These are phyloP conservation scores for Vitis riparia DNA, from an alignment of 164 flowering plant genomes.

Conservation along the genomic window DNA sequence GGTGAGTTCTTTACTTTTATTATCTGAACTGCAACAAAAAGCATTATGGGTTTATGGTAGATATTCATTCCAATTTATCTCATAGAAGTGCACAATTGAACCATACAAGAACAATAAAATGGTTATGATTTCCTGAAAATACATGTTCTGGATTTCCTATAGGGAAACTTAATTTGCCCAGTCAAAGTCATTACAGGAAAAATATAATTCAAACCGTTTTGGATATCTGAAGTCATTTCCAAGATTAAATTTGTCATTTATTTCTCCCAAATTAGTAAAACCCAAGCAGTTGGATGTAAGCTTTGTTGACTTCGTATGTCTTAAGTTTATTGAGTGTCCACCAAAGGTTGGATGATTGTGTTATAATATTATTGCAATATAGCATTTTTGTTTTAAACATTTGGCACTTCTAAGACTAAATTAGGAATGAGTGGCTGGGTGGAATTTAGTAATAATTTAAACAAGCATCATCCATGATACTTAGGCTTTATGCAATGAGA, in stretches of 20 bases:
- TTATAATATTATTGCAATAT: too few species aligned
- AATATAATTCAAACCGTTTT: neutral
- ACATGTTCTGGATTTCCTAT: neutral
- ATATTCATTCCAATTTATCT: neutral
- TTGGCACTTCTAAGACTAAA: too few species aligned
- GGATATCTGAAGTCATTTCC: neutral
- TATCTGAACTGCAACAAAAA: neutral
- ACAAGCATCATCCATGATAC: too few species aligned
- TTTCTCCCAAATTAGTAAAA: neutral
- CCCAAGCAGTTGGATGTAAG: too few species aligned
- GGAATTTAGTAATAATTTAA: too few species aligned
- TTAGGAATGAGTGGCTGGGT: too few species aligned
- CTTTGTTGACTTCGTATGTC: too few species aligned
- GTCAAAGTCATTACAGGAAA: neutral
- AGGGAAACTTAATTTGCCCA: neutral
- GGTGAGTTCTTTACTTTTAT: constrained; percentile 36
- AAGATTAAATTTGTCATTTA: neutral
- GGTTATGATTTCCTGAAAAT: neutral
- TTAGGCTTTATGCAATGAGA: too few species aligned
- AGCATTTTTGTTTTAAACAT: too few species aligned
- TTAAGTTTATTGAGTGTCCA: too few species aligned
- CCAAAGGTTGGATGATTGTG: too few species aligned
- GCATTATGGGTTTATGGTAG: neutral
- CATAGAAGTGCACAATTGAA: neutral
- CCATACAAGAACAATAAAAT: neutral